Evolutionary conservation across 2,329 filamentous ascomycete genomes (phyloP).

Genomic region (Colletotrichum tanaceti): DNA sequence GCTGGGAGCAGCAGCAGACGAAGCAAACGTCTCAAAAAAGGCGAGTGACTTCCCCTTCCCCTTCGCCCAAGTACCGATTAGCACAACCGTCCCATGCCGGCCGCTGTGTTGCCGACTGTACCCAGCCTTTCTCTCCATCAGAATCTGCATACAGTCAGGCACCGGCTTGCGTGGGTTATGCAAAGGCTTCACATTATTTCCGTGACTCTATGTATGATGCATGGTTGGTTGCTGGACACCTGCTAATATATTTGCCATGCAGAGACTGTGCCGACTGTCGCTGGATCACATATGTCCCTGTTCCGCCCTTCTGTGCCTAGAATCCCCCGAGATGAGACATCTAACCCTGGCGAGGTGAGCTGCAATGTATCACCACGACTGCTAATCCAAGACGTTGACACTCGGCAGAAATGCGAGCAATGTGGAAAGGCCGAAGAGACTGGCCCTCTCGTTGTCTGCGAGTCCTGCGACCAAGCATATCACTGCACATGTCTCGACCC

Average conservation of each 20-base stretch:
- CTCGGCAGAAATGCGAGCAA: constrained; percentile 79
- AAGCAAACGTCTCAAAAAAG: constrained; percentile 93
- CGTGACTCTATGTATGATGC: neutral
- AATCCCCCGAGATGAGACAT: constrained; percentile 66
- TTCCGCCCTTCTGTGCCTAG: constrained; percentile 84
- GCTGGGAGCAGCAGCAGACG: constrained; percentile 74
- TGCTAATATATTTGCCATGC: constrained; percentile 47
- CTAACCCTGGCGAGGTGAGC: constrained; percentile 57
- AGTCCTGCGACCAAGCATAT: constrained; percentile 89
- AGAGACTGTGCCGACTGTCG: constrained; percentile 82
- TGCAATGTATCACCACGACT: constrained; percentile 1
- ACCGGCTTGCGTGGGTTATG: constrained; percentile 19
- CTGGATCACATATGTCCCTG: constrained; percentile 95
- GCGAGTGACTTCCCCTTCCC: constrained; percentile 25
- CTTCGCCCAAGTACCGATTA: constrained; percentile 7
- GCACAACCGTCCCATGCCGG: constrained; percentile 28
- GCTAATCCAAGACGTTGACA: constrained; percentile 39
- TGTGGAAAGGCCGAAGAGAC: constrained; percentile 84
- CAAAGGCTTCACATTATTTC: constrained; percentile 33
- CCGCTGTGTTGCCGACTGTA: constrained; percentile 19
- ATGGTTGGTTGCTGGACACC: constrained; percentile 49
- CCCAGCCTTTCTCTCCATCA: constrained; percentile 7
- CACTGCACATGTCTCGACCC: constrained; percentile 92
- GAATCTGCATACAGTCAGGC: constrained; percentile 21
- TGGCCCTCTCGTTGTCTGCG: constrained; percentile 80